These are phyloP conservation scores for Geotrichum reessii DNA, from an alignment of 1,139 yeast genomes.

Conservation along the genomic window DNA sequence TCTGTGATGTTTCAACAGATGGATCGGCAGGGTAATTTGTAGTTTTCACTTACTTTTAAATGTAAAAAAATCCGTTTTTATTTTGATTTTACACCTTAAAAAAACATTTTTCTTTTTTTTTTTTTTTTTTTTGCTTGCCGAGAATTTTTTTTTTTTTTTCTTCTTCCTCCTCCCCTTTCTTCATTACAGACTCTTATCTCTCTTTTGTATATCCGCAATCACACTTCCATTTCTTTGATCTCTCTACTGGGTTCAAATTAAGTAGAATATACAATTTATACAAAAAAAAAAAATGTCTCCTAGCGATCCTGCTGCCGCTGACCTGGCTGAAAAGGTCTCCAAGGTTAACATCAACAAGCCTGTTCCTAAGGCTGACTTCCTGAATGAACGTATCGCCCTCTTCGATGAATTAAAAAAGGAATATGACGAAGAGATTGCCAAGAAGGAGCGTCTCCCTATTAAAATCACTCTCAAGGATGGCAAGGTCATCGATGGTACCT, in stretches of 20 bases:
- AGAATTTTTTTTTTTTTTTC: not conserved
- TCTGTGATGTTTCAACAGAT: too few relatives aligned
- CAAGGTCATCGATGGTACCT: constrained; percentile 62
- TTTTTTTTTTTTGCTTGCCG: not conserved
- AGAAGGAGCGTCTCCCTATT: constrained; percentile 57
- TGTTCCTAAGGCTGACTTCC: constrained; percentile 70
- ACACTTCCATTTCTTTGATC: not conserved
- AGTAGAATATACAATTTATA: not conserved
- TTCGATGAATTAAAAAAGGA: constrained; percentile 78
- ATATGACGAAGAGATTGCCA: constrained; percentile 66
- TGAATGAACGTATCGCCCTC: constrained; percentile 69
- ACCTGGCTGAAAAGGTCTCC: constrained; percentile 18
- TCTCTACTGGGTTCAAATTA: not conserved
- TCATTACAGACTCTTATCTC: not conserved
- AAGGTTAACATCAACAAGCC: constrained; percentile 18
- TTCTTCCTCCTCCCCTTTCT: not conserved
- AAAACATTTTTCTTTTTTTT: not conserved
- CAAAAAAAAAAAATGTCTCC: constrained; percentile 13
- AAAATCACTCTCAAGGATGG: constrained; percentile 86
- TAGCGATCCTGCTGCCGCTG: constrained; percentile 15
- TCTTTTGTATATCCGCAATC: not conserved
- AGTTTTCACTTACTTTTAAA: too few relatives aligned
- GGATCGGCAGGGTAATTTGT: too few relatives aligned
- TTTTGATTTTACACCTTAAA: too few relatives aligned
- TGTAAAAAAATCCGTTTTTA: too few relatives aligned